phyloP scores from a whole-genome alignment of 495 filamentous ascomycete species.

The Acidomyces sp. region DNA sequence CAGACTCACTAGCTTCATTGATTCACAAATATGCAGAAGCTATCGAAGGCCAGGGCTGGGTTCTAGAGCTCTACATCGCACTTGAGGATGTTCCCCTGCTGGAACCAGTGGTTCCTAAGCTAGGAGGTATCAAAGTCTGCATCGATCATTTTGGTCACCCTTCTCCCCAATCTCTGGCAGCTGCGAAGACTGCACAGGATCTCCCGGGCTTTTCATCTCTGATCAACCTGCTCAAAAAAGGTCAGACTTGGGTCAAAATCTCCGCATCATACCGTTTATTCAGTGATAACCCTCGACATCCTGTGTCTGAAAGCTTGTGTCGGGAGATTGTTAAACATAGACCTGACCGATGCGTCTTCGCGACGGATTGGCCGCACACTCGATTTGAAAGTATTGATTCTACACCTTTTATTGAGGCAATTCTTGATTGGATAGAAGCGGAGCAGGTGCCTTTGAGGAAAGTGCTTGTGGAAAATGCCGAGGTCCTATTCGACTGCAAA shows the following conservation, averaged over 20 bases:
- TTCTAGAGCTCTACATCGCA: conserved; percentile 37
- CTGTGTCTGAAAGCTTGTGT: conserved; percentile 21
- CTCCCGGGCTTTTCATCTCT: conserved; percentile 32
- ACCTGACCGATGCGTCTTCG: conserved; percentile 30
- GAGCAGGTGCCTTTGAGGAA: conserved; percentile 31
- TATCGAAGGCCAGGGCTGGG: conserved; percentile 35
- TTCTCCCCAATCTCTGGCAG: conserved; percentile 2
- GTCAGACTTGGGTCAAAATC: conserved; percentile 36
- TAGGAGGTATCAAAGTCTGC: conserved; percentile 34
- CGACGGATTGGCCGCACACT: conserved; percentile 43
- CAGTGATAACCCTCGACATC: conserved; percentile 25
- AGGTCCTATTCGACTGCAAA: conserved; percentile 28
- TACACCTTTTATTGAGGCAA: conserved; percentile 32
- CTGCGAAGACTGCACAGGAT: conserved; percentile 6
- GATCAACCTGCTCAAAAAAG: conserved; percentile 30
- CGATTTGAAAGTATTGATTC: conserved; percentile 36
- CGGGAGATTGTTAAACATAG: conserved; percentile 21
- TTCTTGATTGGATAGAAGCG: conserved; percentile 32
- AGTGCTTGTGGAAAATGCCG: conserved; percentile 35
- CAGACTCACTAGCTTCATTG: conserved; percentile 26
- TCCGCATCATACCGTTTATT: conserved; percentile 39
- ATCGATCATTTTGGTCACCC: conserved; percentile 39
- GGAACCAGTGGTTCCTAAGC: conserved; percentile 31
- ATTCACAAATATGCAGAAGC: conserved; percentile 34
- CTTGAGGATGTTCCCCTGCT: conserved; percentile 33